phyloP scores from a whole-genome alignment of 192 early-diverging fungal genomes.

The Linnemannia exigua region DNA sequence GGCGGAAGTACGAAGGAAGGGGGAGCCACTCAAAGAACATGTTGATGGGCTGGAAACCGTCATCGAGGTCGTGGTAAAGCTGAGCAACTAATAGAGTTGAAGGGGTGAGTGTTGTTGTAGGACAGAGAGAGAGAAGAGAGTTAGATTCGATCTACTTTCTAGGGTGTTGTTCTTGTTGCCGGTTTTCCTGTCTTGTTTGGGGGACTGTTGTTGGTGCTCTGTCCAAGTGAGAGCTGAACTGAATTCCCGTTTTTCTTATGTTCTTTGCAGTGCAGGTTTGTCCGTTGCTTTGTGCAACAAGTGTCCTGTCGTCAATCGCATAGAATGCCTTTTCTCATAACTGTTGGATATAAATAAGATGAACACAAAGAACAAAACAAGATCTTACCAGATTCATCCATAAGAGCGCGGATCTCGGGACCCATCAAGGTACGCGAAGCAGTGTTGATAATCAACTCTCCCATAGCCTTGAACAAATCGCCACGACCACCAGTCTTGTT shows the following conservation, averaged over 20 bases:
- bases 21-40: constrained; percentile 95
- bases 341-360: neutral
- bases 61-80: constrained; percentile 95
- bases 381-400: constrained; percentile 73
- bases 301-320: neutral
- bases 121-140: neutral
- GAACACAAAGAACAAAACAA: constrained; percentile 1
- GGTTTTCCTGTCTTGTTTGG: too few species aligned
- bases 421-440: constrained; percentile 96
- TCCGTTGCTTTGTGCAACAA: neutral
- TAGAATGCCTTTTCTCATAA: too few species aligned
- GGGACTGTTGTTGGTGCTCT: neutral
- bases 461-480: constrained; percentile 85
- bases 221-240: neutral
- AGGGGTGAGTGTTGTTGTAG: neutral
- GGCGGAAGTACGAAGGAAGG: constrained; percentile 86
- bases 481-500: constrained; percentile 66
- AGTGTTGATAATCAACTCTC: constrained; percentile 94
- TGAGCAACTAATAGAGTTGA: constrained; percentile 76
- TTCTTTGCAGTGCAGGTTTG: neutral
- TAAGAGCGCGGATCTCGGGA: constrained; percentile 88
- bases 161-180: neutral
- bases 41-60: constrained; percentile 94
- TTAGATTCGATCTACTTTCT: neutral
- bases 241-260: neutral